Percentiles rank a stretch among this genome's conserved stretches.
These are phyloP conservation scores for Argentina anserina DNA, from an alignment of 306 rosid genomes.

Conservation along the genomic window DNA sequence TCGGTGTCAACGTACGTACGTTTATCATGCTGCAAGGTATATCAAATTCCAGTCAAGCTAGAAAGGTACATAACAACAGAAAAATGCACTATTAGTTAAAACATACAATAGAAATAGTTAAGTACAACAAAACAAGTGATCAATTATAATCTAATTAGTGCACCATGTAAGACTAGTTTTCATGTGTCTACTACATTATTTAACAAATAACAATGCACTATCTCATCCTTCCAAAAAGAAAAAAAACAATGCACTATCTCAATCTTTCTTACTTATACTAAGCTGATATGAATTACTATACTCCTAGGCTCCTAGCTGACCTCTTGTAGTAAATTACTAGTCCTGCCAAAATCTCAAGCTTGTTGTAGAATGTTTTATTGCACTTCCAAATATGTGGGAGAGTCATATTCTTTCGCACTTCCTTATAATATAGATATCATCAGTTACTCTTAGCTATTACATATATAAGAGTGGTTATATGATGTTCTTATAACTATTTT, in stretches of 20 bases:
- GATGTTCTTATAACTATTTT: neutral
- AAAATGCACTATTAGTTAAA: too few species aligned
- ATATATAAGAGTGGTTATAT: neutral
- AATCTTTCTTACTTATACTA: neutral
- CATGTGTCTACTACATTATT: constrained; percentile 19
- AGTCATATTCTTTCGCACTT: constrained; percentile 25
- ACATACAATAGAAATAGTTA: neutral
- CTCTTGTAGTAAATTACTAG: constrained; percentile 38
- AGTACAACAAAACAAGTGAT: constrained; percentile 21
- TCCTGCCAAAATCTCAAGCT: constrained; percentile 34
- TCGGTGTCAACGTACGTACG: constrained; percentile 39
- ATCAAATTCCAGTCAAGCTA: constrained; percentile 23
- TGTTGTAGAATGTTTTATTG: constrained; percentile 44
- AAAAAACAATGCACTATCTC: neutral
- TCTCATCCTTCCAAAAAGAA: neutral
- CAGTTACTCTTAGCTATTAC: neutral
- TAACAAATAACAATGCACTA: neutral
- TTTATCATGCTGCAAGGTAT: constrained; percentile 26
- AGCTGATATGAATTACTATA: constrained; percentile 26
- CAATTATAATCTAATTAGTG: constrained; percentile 31
- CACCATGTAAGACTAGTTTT: constrained; percentile 27
- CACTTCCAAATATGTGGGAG: constrained; percentile 80
- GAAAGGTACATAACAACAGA: constrained; percentile 7
- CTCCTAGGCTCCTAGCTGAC: too few species aligned
- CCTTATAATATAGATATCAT: constrained; percentile 11